These are phyloP conservation scores for Pseudozyma flocculosa DNA, from an alignment of 1,284 basidiomycete species.

Conservation along the genomic window DNA sequence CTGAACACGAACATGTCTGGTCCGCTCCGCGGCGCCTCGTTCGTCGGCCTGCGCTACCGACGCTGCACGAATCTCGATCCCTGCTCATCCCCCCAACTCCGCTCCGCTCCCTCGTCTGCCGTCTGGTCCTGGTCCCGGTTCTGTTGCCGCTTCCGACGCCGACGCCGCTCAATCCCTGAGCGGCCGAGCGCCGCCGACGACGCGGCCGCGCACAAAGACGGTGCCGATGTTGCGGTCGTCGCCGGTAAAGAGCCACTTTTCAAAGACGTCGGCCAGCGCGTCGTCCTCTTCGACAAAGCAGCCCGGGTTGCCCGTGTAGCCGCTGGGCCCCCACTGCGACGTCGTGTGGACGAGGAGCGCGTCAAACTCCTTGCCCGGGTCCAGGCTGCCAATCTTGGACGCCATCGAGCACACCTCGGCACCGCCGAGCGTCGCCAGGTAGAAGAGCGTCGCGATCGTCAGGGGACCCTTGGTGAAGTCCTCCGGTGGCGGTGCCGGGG, in stretches of 20 bases:
- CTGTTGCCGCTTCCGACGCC: no score
- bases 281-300: conserved; percentile 64
- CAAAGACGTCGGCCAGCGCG: conserved; percentile 51
- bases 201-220: conserved; percentile 80
- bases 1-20: no score
- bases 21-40: no score
- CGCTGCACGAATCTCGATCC: no score
- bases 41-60: no score
- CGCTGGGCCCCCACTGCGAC: conserved; percentile 58
- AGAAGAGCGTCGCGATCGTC: conserved; percentile 74
- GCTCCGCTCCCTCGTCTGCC: no score
- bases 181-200: conserved; percentile 68
- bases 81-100: no score
- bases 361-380: conserved; percentile 83
- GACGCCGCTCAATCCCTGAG: conserved; percentile 27
- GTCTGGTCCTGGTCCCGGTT: no score
- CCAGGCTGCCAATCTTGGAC: conserved; percentile 74
- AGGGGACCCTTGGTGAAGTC: conserved; percentile 69
- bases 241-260: conserved; percentile 54
- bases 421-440: conserved; percentile 88
- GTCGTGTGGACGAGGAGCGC: conserved; percentile 72
- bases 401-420: conserved; percentile 78
- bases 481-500: not conserved
- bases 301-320: conserved; percentile 63
- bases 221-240: conserved; percentile 82